These are phyloP conservation scores for Puccinia hordei DNA, from an alignment of 1,284 basidiomycete species.

Conservation along the genomic window DNA sequence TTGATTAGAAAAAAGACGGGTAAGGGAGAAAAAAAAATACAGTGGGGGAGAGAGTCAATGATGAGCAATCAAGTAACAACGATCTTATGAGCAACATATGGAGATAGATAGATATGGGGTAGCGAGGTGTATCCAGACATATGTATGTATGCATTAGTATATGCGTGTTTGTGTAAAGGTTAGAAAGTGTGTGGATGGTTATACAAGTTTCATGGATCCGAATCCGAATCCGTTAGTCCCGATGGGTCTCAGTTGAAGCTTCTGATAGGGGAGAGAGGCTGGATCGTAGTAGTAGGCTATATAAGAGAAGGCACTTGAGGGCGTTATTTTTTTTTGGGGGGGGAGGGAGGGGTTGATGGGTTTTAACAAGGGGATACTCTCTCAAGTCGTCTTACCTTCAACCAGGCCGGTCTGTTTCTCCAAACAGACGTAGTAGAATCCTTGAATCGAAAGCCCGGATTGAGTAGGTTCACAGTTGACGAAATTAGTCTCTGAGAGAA, in stretches of 20 bases:
- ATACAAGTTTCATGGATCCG: slow-evolving; percentile 33
- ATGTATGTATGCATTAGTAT: too few relatives aligned
- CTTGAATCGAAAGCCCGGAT: slow-evolving; percentile 43
- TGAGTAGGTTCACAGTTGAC: slow-evolving; percentile 42
- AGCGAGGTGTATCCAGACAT: too few relatives aligned
- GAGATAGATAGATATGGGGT: too few relatives aligned
- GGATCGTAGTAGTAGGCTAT: slow-evolving; percentile 44
- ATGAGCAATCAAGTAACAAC: too few relatives aligned
- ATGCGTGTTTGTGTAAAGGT: too few relatives aligned
- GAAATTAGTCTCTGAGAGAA: slow-evolving; percentile 31
- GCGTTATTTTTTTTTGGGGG: not conserved
- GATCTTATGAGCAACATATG: too few relatives aligned
- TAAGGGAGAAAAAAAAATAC: too few relatives aligned
- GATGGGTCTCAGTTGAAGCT: slow-evolving; percentile 13
- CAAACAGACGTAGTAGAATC: slow-evolving; percentile 40
- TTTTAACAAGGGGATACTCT: too few relatives aligned
- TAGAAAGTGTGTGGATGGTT: not conserved
- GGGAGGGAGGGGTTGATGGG: too few relatives aligned
- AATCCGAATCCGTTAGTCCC: slow-evolving; percentile 26
- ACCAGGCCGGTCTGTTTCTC: slow-evolving; percentile 31
- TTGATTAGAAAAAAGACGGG: too few relatives aligned
- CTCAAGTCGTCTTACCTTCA: slow-evolving; percentile 40
- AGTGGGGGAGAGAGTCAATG: too few relatives aligned
- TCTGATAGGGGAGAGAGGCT: slow-evolving; percentile 24
- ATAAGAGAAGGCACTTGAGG: not conserved